Conservation (phyloP, 1,284 basidiomycete genomes). For the Polyporus tsugae region DNA sequence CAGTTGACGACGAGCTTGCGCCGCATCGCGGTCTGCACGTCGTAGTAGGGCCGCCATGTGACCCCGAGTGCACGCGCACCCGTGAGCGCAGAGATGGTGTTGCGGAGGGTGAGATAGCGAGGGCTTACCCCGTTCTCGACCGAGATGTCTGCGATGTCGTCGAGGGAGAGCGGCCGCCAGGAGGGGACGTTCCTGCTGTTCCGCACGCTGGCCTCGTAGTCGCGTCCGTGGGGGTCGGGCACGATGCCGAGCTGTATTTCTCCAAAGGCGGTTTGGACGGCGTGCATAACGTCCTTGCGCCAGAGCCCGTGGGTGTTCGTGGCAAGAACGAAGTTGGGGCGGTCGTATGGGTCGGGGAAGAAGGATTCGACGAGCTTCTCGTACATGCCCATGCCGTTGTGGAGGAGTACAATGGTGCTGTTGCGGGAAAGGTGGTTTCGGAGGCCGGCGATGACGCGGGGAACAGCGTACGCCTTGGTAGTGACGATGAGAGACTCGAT, state of each 20-base stretch:
- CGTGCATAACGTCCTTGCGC: slow-evolving; percentile 57
- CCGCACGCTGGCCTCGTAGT: slow-evolving; percentile 58
- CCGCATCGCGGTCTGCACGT: slow-evolving; percentile 78
- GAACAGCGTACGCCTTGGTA: slow-evolving; percentile 79
- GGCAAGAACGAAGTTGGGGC: slow-evolving; percentile 90
- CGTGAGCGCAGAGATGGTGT: slow-evolving; percentile 74
- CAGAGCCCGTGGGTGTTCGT: slow-evolving; percentile 86
- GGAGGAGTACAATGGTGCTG: slow-evolving; percentile 89
- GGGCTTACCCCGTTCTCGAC: slow-evolving; percentile 34
- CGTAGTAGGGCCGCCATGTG: slow-evolving; percentile 74
- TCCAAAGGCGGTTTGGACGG: slow-evolving; percentile 82
- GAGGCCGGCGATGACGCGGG: slow-evolving; percentile 67
- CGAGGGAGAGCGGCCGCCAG: slow-evolving; percentile 48
- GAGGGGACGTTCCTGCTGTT: slow-evolving; percentile 5
- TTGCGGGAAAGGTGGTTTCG: slow-evolving; percentile 68
- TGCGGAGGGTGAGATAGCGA: slow-evolving; percentile 67
- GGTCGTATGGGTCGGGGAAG: slow-evolving; percentile 76
- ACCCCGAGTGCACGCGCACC: slow-evolving; percentile 65
- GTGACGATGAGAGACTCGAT: slow-evolving; percentile 86
- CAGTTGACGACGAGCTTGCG: slow-evolving; percentile 89
- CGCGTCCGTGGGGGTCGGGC: slow-evolving; percentile 68
- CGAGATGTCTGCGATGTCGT: slow-evolving; percentile 58
- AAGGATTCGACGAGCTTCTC: slow-evolving; percentile 76
- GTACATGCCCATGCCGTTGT: slow-evolving; percentile 93
- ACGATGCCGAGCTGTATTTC: slow-evolving; percentile 82